These are phyloP conservation scores for Huntiella omanensis DNA, from an alignment of 2,329 filamentous ascomycete genomes.

Conservation along the genomic window DNA sequence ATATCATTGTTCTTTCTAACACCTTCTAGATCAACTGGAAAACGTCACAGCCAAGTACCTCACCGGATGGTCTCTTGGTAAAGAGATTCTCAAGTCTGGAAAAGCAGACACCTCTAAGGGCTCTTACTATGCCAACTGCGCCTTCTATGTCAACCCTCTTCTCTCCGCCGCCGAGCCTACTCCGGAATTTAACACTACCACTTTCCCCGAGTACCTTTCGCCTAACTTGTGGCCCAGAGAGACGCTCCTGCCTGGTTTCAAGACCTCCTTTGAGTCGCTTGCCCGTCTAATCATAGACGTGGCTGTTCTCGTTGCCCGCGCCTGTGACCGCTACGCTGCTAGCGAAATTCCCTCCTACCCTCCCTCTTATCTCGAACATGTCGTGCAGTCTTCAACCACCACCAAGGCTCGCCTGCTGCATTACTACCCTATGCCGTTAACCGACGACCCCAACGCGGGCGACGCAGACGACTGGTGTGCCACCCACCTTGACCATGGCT, in stretches of 20 bases:
- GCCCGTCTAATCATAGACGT: constrained; percentile 78
- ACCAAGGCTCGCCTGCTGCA: constrained; percentile 86
- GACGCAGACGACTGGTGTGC: constrained; percentile 86
- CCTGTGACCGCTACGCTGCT: constrained; percentile 71
- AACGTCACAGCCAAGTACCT: constrained; percentile 44
- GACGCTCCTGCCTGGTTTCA: constrained; percentile 55
- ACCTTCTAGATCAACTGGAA: constrained; percentile 31
- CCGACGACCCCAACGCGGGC: constrained; percentile 19
- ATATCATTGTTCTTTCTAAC: not conserved
- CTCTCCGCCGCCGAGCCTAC: constrained; percentile 45
- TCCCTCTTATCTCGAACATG: constrained; percentile 61
- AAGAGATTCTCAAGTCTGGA: constrained; percentile 62
- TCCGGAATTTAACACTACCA: constrained; percentile 33
- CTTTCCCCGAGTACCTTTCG: constrained; percentile 75
- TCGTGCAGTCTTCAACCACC: constrained; percentile 68
- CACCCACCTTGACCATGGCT: constrained; percentile 78
- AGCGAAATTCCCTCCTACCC: constrained; percentile 62
- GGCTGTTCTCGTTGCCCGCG: constrained; percentile 72
- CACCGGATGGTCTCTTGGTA: constrained; percentile 63
- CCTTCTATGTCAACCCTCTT: constrained; percentile 48
- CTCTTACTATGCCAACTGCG: constrained; percentile 70
- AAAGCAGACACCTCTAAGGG: constrained; percentile 66
- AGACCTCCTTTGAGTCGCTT: constrained; percentile 50
- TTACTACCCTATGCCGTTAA: constrained; percentile 55
- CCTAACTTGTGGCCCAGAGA: constrained; percentile 75